These are phyloP conservation scores for Lentinula guzmanii DNA, from an alignment of 768 basidiomycete species.

Conservation along the genomic window DNA sequence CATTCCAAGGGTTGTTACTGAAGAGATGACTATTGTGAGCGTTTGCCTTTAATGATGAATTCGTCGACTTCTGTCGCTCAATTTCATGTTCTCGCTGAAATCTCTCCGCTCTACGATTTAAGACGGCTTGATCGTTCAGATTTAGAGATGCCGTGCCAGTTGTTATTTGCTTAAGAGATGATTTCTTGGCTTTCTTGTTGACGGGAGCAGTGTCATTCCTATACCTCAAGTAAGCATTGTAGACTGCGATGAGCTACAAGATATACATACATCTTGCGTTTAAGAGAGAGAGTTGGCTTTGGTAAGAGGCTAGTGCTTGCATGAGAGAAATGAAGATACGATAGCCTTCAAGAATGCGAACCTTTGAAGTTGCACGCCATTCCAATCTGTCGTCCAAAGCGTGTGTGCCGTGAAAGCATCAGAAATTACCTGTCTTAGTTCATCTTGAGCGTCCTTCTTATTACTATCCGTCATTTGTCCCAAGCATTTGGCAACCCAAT, in stretches of 20 bases:
- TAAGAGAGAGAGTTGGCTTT: constrained; percentile 51
- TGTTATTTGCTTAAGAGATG: constrained; percentile 42
- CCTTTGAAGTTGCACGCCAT: constrained; percentile 82
- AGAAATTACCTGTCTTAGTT: constrained; percentile 96
- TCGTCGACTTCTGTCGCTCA: constrained; percentile 58
- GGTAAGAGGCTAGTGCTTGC: constrained; percentile 43
- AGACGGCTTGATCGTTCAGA: constrained; percentile 59
- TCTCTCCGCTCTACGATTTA: constrained; percentile 76
- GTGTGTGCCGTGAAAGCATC: constrained; percentile 80
- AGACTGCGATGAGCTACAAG: background rate
- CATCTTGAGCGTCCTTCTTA: constrained; percentile 82
- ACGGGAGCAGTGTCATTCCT: constrained; percentile 34
- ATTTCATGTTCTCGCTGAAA: constrained; percentile 89
- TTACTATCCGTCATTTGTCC: constrained; percentile 88
- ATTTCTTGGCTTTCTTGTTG: constrained; percentile 56
- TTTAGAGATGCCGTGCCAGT: constrained; percentile 36
- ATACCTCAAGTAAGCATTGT: background rate
- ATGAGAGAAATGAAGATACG: constrained; percentile 13
- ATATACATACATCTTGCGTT: constrained; percentile 62
- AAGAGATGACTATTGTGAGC: constrained; percentile 49
- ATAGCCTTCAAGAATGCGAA: constrained; percentile 25
- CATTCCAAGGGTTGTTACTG: constrained; percentile 37
- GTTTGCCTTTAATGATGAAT: constrained; percentile 37
- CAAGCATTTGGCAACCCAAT: constrained; percentile 93
- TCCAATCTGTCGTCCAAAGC: constrained; percentile 94